Evolutionary conservation across 352 stramenopile species (phyloP).

Genomic region (Plasmopara viticola): DNA sequence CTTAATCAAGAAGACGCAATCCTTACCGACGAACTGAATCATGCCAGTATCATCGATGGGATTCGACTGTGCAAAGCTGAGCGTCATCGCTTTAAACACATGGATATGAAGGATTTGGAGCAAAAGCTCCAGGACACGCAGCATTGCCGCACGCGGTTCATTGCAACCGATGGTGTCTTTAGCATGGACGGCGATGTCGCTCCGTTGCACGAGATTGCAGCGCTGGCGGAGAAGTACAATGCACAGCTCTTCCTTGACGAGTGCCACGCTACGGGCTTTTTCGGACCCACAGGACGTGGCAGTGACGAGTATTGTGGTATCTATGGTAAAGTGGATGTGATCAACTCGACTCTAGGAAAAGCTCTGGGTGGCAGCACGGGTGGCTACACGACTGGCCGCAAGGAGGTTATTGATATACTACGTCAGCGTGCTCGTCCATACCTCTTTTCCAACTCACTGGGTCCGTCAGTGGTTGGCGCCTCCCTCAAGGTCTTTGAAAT

Average conservation of each 20-base stretch:
- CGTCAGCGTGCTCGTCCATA: slow-evolving; percentile 89
- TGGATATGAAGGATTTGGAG: slow-evolving; percentile 89
- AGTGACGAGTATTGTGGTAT: slow-evolving; percentile 91
- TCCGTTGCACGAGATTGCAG: slow-evolving; percentile 85
- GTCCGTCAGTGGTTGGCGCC: slow-evolving; percentile 90
- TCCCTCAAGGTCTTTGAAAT: slow-evolving; percentile 92
- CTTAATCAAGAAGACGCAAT: slow-evolving; percentile 88
- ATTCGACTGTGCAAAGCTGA: slow-evolving; percentile 92
- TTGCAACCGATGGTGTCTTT: slow-evolving; percentile 94
- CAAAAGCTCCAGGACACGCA: slow-evolving; percentile 84
- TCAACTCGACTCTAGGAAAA: slow-evolving; percentile 94
- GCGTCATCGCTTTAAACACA: slow-evolving; percentile 91
- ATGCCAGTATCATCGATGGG: slow-evolving; percentile 93
- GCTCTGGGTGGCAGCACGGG: slow-evolving; percentile 89
- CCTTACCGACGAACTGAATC: slow-evolving; percentile 91
- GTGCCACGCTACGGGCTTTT: slow-evolving; percentile 92
- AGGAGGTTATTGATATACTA: slow-evolving; percentile 89
- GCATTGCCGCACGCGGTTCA: slow-evolving; percentile 86
- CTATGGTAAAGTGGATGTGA: slow-evolving; percentile 87
- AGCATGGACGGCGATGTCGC: slow-evolving; percentile 94
- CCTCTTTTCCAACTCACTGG: slow-evolving; percentile 92
- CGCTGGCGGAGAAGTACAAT: slow-evolving; percentile 89
- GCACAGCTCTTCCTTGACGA: slow-evolving; percentile 92
- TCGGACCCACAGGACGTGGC: slow-evolving; percentile 86
- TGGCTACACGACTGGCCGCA: slow-evolving; percentile 87